Evolutionary conservation across 805 yeast species (phyloP).

Genomic region (Candida khao-thaluensis): DNA sequence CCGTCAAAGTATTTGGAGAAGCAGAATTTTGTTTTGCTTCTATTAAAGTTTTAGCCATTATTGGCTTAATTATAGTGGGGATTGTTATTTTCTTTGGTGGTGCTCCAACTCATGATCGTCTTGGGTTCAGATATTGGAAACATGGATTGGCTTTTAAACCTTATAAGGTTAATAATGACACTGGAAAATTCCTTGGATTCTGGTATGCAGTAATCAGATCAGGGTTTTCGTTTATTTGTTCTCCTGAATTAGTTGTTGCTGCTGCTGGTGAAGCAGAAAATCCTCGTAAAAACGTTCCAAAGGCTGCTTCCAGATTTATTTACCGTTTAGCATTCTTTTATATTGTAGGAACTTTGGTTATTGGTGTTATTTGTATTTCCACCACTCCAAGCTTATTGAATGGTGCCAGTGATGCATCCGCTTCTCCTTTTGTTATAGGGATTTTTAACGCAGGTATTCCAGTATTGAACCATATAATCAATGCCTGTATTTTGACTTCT

Average conservation of each 20-base stretch:
- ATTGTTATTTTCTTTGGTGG: conserved; percentile 40
- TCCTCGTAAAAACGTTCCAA: conserved; percentile 44
- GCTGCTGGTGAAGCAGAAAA: conserved; percentile 54
- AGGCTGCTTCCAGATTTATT: conserved; percentile 59
- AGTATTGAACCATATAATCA: conserved; percentile 67
- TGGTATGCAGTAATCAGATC: conserved; percentile 61
- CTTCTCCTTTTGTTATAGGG: conserved; percentile 38
- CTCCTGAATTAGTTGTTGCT: conserved; percentile 66
- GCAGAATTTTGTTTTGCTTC: conserved; percentile 37
- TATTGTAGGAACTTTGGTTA: conserved; percentile 39
- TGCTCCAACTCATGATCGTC: conserved; percentile 32
- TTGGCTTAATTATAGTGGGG: conserved; percentile 33
- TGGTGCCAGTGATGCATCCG: conserved; percentile 35
- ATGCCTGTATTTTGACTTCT: conserved; percentile 70
- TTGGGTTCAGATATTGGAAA: conserved; percentile 48
- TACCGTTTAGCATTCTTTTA: conserved; percentile 48
- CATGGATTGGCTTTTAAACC: conserved; percentile 22
- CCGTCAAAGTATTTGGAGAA: conserved; percentile 37
- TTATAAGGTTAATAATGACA: conserved; percentile 36
- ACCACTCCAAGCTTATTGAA: conserved; percentile 24
- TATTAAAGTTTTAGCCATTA: conserved; percentile 30
- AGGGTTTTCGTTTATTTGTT: conserved; percentile 56
- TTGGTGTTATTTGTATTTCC: conserved; percentile 38
- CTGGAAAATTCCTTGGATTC: conserved; percentile 60
- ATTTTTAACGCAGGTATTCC: conserved; percentile 41